Conservation (phyloP, 805 yeast genomes). For the Sugiyamaella smithiae region DNA sequence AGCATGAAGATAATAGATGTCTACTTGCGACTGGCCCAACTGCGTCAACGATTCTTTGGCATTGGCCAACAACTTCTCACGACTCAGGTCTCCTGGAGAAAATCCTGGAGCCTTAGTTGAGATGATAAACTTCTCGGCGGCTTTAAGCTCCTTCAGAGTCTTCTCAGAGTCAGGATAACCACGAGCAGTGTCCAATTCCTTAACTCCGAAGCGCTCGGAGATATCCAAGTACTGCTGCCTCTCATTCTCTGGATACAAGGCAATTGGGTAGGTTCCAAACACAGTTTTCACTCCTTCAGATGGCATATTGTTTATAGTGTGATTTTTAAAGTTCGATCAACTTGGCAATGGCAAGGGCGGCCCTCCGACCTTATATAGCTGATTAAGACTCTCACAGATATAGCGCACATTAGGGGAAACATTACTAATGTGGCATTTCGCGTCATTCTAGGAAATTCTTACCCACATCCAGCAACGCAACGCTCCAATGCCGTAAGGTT, state of each 20-base stretch:
- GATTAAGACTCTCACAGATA: too few species aligned
- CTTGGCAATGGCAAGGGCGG: too few species aligned
- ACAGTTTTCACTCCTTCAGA: neutral
- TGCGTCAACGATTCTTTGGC: constrained; percentile 21
- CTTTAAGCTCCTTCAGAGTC: constrained; percentile 20
- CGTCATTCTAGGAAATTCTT: too few species aligned
- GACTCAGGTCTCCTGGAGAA: constrained; percentile 18
- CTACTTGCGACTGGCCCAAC: constrained; percentile 23
- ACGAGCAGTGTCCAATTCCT: constrained; percentile 31
- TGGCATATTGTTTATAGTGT: neutral
- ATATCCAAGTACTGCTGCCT: constrained; percentile 9
- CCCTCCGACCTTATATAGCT: too few species aligned
- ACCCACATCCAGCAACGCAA: too few species aligned
- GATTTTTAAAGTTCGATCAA: too few species aligned
- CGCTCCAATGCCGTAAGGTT: too few species aligned
- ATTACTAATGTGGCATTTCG: too few species aligned
- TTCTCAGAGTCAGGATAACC: constrained; percentile 25
- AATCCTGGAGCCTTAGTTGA: constrained; percentile 27
- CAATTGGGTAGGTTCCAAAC: neutral
- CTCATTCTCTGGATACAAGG: neutral
- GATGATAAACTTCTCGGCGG: constrained; percentile 22
- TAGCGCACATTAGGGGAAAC: too few species aligned
- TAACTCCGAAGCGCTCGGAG: constrained; percentile 23
- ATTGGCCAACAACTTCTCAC: constrained; percentile 18
- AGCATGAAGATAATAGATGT: constrained; percentile 27